A percentile compares a stretch with the other conserved stretches of the same genome.
Conservation (phyloP, 345 rosid species). For the Carallia pectinifolia region DNA sequence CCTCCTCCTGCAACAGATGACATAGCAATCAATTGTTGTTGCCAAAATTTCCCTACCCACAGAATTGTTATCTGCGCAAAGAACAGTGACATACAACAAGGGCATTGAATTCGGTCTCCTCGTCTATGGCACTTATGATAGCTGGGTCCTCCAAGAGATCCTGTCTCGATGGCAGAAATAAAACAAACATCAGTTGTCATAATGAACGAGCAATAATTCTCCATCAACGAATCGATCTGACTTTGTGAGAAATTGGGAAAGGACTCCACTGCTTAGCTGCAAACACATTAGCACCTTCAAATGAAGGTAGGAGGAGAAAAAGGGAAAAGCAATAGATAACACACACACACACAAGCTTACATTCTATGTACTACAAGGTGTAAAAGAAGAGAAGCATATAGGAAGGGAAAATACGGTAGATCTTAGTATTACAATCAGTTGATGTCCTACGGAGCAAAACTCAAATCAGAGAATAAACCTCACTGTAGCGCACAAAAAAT, state of each 20-base stretch:
- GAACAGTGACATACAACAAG: constrained; percentile 61
- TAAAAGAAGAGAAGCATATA: too few species aligned
- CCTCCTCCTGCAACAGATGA: constrained; percentile 65
- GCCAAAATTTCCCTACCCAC: constrained; percentile 22
- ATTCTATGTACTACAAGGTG: too few species aligned
- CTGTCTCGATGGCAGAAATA: constrained; percentile 34
- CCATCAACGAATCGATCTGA: not conserved
- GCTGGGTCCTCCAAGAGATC: constrained; percentile 86
- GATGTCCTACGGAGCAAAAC: too few species aligned
- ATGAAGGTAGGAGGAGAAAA: too few species aligned
- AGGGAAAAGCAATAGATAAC: too few species aligned
- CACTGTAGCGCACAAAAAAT: not conserved
- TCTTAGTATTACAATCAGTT: too few species aligned
- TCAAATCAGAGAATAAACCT: not conserved
- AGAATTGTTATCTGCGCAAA: not conserved
- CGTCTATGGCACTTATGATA: constrained; percentile 69
- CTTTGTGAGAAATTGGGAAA: not conserved
- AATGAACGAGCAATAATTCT: too few species aligned
- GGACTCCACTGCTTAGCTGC: too few species aligned
- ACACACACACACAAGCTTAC: too few species aligned
- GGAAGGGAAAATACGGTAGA: too few species aligned
- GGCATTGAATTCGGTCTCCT: constrained; percentile 90
- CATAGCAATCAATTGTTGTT: not conserved
- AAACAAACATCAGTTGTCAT: not conserved
- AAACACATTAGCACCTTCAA: not conserved